These are phyloP conservation scores for Olyra latifolia DNA, from an alignment of 176 grass and related monocot genomes.

Conservation along the genomic window DNA sequence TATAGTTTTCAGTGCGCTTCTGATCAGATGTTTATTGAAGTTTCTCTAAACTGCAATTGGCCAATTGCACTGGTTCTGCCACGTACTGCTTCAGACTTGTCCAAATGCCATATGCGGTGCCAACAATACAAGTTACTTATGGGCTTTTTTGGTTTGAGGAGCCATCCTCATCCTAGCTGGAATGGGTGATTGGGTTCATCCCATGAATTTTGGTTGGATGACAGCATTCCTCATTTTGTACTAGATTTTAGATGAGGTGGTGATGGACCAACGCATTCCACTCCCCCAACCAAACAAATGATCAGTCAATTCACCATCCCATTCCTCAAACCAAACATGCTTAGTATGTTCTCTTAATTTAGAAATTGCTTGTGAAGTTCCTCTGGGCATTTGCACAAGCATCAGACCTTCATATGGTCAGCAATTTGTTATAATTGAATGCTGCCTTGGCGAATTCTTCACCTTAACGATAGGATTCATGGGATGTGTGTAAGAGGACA, in stretches of 20 bases:
- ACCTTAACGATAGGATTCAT: neutral
- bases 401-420: neutral
- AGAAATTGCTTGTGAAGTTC: neutral
- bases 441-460: neutral
- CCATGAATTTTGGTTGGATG: too few species aligned
- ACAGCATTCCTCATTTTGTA: too few species aligned
- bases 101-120: neutral
- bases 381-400: neutral
- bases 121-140: neutral
- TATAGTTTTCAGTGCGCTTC: neutral
- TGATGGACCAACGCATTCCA: too few species aligned
- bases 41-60: neutral
- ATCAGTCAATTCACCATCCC: too few species aligned
- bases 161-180: too few species aligned
- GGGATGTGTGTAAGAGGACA: neutral
- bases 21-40: neutral
- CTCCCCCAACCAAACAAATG: too few species aligned
- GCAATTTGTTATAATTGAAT: neutral
- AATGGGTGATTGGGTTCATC: too few species aligned
- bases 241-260: too few species aligned
- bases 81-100: neutral
- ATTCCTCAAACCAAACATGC: too few species aligned
- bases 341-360: neutral
- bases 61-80: neutral
- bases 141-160: too few species aligned